Evolutionary conservation across 306 rosid genomes (phyloP).

Genomic region (Inga laurina): DNA sequence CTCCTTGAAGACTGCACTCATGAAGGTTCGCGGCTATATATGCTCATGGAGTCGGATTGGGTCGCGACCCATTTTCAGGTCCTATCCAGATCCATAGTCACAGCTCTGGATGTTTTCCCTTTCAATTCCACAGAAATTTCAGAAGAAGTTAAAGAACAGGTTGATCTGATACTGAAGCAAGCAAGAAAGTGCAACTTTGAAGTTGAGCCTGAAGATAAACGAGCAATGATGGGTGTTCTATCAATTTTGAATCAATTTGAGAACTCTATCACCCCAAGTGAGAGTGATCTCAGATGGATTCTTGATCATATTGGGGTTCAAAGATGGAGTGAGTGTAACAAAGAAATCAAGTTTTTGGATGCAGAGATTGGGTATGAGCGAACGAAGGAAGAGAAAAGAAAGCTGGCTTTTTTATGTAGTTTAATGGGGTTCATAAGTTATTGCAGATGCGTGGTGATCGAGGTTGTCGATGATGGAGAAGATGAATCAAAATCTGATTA

Average conservation of each 20-base stretch:
- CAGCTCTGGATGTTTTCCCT: slow-evolving; percentile 64
- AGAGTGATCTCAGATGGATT: slow-evolving; percentile 45
- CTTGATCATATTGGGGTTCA: slow-evolving; percentile 61
- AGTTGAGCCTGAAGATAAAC: slow-evolving; percentile 53
- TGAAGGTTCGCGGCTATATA: slow-evolving; percentile 57
- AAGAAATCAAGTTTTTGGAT: slow-evolving; percentile 72
- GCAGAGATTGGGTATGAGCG: slow-evolving; percentile 60
- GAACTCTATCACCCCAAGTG: slow-evolving; percentile 44
- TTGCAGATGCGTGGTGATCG: slow-evolving; percentile 59
- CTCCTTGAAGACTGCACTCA: slow-evolving; percentile 59
- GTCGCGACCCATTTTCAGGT: slow-evolving; percentile 55
- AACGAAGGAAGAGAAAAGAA: slow-evolving; percentile 39
- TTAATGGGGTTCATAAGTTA: slow-evolving; percentile 61
- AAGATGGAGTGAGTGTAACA: slow-evolving; percentile 63
- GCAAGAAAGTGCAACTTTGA: slow-evolving; percentile 49
- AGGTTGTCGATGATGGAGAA: slow-evolving; percentile 46
- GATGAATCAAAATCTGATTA: slow-evolving; percentile 35
- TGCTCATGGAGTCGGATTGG: slow-evolving; percentile 62
- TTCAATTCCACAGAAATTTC: slow-evolving; percentile 35
- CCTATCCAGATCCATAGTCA: slow-evolving; percentile 49
- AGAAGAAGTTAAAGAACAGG: slow-evolving; percentile 53
- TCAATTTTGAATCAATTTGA: slow-evolving; percentile 48
- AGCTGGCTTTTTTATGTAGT: slow-evolving; percentile 41
- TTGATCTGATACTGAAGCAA: slow-evolving; percentile 54
- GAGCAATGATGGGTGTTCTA: slow-evolving; percentile 34